These are phyloP conservation scores for Asterionellopsis glacialis DNA, from an alignment of 108 stramenopile species.

Conservation along the genomic window DNA sequence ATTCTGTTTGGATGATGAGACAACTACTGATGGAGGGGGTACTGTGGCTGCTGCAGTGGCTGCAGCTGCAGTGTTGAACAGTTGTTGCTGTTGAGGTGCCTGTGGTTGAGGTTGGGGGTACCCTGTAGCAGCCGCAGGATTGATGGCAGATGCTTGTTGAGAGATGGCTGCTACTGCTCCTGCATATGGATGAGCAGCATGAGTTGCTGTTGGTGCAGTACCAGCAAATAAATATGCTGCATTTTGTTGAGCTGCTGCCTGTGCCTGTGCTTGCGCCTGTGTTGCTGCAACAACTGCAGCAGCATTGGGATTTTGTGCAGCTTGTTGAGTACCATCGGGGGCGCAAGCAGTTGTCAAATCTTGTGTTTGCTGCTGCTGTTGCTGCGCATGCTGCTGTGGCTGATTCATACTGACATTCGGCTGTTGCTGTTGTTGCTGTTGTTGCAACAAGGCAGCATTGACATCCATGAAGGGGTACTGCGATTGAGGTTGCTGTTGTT, in stretches of 20 bases:
- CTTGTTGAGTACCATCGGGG: background rate
- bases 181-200: background rate
- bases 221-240: background rate
- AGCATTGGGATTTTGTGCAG: slow-evolving; percentile 2
- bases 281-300: slow-evolving; percentile 3
- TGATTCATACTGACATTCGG: slow-evolving; percentile 6
- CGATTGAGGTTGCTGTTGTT: slow-evolving; percentile 10
- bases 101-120: no score
- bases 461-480: slow-evolving; percentile 10
- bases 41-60: no score
- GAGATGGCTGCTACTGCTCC: no score
- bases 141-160: no score
- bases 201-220: slow-evolving; percentile 3
- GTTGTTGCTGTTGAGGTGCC: no score
- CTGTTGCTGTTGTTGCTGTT: slow-evolving; percentile 5
- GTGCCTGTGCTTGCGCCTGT: slow-evolving; percentile 2
- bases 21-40: no score
- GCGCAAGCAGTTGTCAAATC: background rate
- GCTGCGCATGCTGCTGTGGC: background rate
- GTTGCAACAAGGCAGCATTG: slow-evolving; percentile 1
- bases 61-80: no score
- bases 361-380: background rate
- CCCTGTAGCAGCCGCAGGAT: no score
- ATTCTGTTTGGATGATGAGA: no score
- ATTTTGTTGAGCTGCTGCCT: background rate